A percentile compares a stretch with the other conserved stretches of the same genome.
phyloP scores from a whole-genome alignment of 2,329 filamentous ascomycete genomes.

The Ustulina deusta region DNA sequence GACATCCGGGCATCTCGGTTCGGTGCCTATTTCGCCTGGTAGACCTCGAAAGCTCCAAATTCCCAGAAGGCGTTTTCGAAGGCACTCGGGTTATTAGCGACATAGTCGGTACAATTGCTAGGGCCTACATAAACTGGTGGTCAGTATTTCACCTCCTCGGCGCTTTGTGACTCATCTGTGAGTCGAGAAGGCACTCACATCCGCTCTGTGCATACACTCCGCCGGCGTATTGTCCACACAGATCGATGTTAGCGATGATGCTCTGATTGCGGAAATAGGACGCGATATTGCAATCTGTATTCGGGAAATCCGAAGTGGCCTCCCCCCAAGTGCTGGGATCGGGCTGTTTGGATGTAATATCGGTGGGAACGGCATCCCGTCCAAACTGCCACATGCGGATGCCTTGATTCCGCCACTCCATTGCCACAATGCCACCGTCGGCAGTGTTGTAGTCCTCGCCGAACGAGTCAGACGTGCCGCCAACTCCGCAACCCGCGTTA shows the following conservation, averaged over 20 bases:
- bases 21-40: conserved; percentile 52
- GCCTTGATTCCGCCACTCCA: conserved; percentile 70
- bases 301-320: conserved; percentile 74
- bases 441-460: conserved; percentile 64
- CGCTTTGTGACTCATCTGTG: not conserved
- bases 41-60: conserved; percentile 71
- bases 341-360: conserved; percentile 65
- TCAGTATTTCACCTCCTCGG: conserved; percentile 33
- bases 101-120: conserved; percentile 67
- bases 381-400: conserved; percentile 74
- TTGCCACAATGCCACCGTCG: conserved; percentile 69
- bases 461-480: conserved; percentile 58
- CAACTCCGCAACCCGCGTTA: conserved; percentile 70
- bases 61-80: conserved; percentile 74
- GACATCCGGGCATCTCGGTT: not conserved
- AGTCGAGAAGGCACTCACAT: conserved; percentile 50
- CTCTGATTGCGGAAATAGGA: conserved; percentile 73
- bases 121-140: conserved; percentile 55
- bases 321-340: conserved; percentile 72
- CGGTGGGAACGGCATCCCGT: conserved; percentile 60
- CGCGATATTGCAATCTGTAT: conserved; percentile 69
- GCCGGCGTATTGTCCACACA: conserved; percentile 70
- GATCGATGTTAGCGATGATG: conserved; percentile 74
- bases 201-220: conserved; percentile 60
- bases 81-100: conserved; percentile 66